Evolutionary conservation across 2,329 filamentous ascomycete genomes (phyloP), one percentile per base, ranked within the genome.

Genomic region (Claviceps maximensis): DNA sequence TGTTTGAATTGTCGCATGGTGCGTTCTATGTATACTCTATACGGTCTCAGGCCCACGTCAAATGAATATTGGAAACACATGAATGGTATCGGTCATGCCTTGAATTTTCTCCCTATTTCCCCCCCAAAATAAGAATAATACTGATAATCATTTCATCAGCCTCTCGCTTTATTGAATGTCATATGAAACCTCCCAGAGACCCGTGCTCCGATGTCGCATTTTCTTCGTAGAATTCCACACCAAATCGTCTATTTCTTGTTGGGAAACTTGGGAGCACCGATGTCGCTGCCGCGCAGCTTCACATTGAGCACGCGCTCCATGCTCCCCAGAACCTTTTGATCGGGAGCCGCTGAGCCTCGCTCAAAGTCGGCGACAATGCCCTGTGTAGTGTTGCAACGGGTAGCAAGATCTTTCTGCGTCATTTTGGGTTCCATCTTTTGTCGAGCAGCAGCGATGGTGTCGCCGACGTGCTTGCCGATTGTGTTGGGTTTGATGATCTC

Each of bases 401-500:
- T 89, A 56, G 90, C 91, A 42, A 84, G 75, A 60, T 84, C 79
- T 71, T 94, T 94, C 73, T 97, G 93, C 54, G 90, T 94, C 88
- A 97, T 91, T 75, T 95, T 93, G 71, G 90, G 89, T 71, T 86
- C 86, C 68, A 88, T 84, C 67, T 85, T 82, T 67, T 82, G 83
- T 59, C 93, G 87, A 53, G 86, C 81, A 64, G 84, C 79, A 64
- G 82, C 79, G 73, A 97, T 96, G 59, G 85, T 87, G 60, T 87
- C 82, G 63, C 87, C 89, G 59, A 97, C 88, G 53, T 80, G 77
- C 64, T 79, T 77, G 67, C 89, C 89, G 55, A 96, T 77, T 47
- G 89, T 94, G 75, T 95, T 95, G 66, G 89, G 90, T 76, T 95
- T 95, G 73, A 97, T 85, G 73, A 96, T 95, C 69, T 96, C 93